Conservation (phyloP, 306 rosid species). For the Corylus americana region DNA sequence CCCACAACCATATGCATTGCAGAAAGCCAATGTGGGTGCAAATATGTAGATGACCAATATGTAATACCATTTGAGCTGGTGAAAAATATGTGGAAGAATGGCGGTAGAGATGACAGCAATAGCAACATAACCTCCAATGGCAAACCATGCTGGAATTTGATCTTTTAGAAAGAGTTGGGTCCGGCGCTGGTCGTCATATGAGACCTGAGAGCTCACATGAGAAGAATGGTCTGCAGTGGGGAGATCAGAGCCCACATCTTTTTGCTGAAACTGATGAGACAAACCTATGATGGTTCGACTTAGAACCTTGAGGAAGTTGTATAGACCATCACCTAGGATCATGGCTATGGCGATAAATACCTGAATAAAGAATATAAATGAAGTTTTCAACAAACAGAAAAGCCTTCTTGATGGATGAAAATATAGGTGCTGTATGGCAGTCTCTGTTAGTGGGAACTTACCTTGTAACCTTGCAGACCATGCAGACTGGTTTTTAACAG, state of each 20-base stretch:
- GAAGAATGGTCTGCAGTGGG: slow-evolving; percentile 1
- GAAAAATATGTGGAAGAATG: slow-evolving; percentile 12
- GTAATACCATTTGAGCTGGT: slow-evolving; percentile 17
- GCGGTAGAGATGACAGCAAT: not conserved
- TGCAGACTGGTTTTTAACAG: not conserved
- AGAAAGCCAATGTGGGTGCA: slow-evolving; percentile 7
- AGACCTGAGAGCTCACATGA: not conserved
- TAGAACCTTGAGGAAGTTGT: slow-evolving; percentile 1
- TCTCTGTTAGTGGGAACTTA: not conserved
- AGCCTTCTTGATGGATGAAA: no score
- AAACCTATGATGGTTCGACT: not conserved
- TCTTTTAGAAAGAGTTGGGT: slow-evolving; percentile 15
- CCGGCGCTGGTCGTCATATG: slow-evolving; percentile 9
- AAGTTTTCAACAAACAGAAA: not conserved
- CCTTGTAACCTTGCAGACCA: slow-evolving; percentile 19
- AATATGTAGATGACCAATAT: slow-evolving; percentile 8
- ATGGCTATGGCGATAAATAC: slow-evolving; percentile 3
- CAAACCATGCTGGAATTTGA: slow-evolving; percentile 17
- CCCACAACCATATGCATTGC: slow-evolving; percentile 24
- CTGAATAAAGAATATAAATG: not conserved
- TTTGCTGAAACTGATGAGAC: not conserved
- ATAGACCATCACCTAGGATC: slow-evolving; percentile 17
- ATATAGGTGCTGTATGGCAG: not conserved
- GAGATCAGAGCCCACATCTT: not conserved
- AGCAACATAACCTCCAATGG: slow-evolving; percentile 9